These are phyloP conservation scores for Tripterygium wilfordii DNA, from an alignment of 177 flowering plant genomes.

Conservation along the genomic window DNA sequence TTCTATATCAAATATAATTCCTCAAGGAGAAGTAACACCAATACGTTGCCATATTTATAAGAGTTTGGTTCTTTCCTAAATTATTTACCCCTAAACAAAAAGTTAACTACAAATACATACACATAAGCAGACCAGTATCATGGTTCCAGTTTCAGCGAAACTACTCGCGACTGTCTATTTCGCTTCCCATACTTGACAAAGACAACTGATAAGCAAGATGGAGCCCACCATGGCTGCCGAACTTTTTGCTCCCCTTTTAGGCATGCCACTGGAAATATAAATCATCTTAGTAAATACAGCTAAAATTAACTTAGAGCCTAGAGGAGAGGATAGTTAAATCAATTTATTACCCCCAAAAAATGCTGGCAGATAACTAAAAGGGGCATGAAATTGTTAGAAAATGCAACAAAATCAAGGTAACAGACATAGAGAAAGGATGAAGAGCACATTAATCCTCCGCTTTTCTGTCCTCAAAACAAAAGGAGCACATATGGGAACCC, in stretches of 20 bases:
- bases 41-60: too few relatives aligned
- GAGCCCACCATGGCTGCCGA: conserved; percentile 99
- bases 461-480: too few relatives aligned
- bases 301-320: background rate
- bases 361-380: too few relatives aligned
- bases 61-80: conserved; percentile 9
- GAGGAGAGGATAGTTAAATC: too few relatives aligned
- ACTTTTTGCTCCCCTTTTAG: conserved; percentile 95
- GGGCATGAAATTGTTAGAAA: too few relatives aligned
- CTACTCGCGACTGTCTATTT: conserved; percentile 89
- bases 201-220: conserved; percentile 68
- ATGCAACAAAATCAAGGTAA: too few relatives aligned
- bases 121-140: conserved; percentile 28
- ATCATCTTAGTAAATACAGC: background rate
- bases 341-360: too few relatives aligned
- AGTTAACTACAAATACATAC: conserved; percentile 13
- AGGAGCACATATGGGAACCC: too few relatives aligned
- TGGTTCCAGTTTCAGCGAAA: conserved; percentile 93
- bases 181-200: conserved; percentile 82
- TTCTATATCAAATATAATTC: too few relatives aligned
- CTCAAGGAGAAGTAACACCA: too few relatives aligned
- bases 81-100: conserved; percentile 11
- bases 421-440: too few relatives aligned
- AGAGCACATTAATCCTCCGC: too few relatives aligned
- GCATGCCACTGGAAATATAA: conserved; percentile 69